These are phyloP conservation scores for Arthrobotrys conoides DNA, from an alignment of 2,329 filamentous ascomycete species.

Conservation along the genomic window DNA sequence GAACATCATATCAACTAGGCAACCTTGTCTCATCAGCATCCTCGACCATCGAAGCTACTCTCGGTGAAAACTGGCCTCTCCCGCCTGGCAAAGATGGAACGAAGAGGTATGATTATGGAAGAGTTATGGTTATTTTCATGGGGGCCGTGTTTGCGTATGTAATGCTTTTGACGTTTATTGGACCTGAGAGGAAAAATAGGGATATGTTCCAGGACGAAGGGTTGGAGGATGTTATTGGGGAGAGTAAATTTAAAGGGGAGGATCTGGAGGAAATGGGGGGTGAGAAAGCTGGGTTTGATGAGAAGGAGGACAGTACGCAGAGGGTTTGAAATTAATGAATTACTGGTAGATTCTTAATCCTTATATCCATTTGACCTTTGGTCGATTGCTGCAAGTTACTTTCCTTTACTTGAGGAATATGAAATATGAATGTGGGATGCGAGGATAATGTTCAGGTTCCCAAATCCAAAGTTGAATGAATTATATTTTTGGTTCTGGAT, in stretches of 20 bases:
- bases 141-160: conserved; percentile 80
- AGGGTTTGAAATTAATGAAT: neutral
- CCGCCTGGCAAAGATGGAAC: conserved; percentile 70
- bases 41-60: conserved; percentile 74
- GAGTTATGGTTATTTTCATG: conserved; percentile 93
- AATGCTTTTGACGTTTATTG: conserved; percentile 75
- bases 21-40: conserved; percentile 76
- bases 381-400: too few relatives aligned
- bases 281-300: conserved; percentile 40
- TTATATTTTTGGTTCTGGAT: too few relatives aligned
- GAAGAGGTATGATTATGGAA: conserved; percentile 79
- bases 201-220: conserved; percentile 60
- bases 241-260: neutral
- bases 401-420: too few relatives aligned
- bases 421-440: too few relatives aligned
- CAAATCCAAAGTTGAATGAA: too few relatives aligned
- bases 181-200: conserved; percentile 68
- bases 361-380: too few relatives aligned
- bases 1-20: conserved; percentile 81
- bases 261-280: conserved; percentile 33
- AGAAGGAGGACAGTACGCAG: conserved; percentile 46
- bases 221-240: conserved; percentile 24
- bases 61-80: conserved; percentile 82
- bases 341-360: neutral
- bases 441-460: too few relatives aligned